These are phyloP conservation scores for Silene latifolia DNA, from an alignment of 148 eudicot genomes.

Conservation along the genomic window DNA sequence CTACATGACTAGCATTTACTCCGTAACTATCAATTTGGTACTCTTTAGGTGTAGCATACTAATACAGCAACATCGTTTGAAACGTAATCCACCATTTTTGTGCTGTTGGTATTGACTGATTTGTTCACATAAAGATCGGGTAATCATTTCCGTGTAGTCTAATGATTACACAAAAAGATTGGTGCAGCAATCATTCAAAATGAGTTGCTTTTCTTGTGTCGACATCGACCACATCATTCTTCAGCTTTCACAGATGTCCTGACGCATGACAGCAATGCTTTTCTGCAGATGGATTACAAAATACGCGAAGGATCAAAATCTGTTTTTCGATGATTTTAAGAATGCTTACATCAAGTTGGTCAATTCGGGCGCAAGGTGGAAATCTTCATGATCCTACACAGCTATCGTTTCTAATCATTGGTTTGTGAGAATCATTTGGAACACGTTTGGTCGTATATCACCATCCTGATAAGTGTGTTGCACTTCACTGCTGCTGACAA, in stretches of 20 bases:
- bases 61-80: background rate
- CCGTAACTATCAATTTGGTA: background rate
- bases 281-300: conserved; percentile 69
- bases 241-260: background rate
- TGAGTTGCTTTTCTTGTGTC: background rate
- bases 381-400: conserved; percentile 24
- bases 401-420: conserved; percentile 13
- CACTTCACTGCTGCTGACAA: background rate
- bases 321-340: conserved; percentile 81
- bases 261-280: background rate
- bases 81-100: background rate
- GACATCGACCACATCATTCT: background rate
- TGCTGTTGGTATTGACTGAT: background rate
- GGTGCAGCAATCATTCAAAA: background rate
- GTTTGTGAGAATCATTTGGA: background rate
- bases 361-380: conserved; percentile 84
- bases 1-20: background rate
- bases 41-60: conserved; percentile 2
- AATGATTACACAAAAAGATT: background rate
- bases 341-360: conserved; percentile 82
- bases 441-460: conserved; percentile 19
- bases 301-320: conserved; percentile 64
- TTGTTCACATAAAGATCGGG: background rate
- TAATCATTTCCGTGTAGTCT: background rate
- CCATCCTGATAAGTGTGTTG: conserved; percentile 22